A percentile compares a stretch with the other conserved stretches of the same genome.
These are phyloP conservation scores for Diophrys sp. DNA, from an alignment of 73 alveolate genomes.

Conservation along the genomic window DNA sequence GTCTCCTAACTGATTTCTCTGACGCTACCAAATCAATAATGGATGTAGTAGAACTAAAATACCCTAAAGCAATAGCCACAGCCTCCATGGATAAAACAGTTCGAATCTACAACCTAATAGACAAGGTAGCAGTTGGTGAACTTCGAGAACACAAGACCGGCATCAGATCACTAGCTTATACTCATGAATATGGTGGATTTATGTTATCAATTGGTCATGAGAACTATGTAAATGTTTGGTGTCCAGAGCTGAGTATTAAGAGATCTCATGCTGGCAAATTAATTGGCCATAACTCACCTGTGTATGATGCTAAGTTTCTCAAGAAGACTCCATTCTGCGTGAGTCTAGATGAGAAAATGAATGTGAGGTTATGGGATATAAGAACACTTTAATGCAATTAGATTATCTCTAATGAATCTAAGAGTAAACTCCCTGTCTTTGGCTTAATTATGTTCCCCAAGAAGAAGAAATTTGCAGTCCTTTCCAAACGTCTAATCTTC, in stretches of 20 bases:
- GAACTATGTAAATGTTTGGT: slow-evolving; percentile 80
- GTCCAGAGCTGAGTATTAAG: slow-evolving; percentile 72
- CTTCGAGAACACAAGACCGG: slow-evolving; percentile 81
- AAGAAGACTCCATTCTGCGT: slow-evolving; percentile 73
- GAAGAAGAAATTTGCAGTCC: slow-evolving; percentile 48
- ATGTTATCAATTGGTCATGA: slow-evolving; percentile 91
- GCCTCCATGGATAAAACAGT: slow-evolving; percentile 85
- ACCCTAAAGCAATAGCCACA: slow-evolving; percentile 80
- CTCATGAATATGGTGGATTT: slow-evolving; percentile 83
- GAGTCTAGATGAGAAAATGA: slow-evolving; percentile 79
- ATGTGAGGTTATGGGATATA: slow-evolving; percentile 86
- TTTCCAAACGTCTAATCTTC: slow-evolving; percentile 44
- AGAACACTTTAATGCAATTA: slow-evolving; percentile 61
- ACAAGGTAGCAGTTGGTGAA: slow-evolving; percentile 65
- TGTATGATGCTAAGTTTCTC: slow-evolving; percentile 72
- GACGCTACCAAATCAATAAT: no score
- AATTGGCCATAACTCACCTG: slow-evolving; percentile 87
- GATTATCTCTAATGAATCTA: slow-evolving; percentile 58
- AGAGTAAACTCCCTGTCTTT: slow-evolving; percentile 26
- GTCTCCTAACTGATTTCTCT: background rate
- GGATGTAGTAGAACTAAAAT: slow-evolving; percentile 76
- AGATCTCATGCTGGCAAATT: slow-evolving; percentile 77
- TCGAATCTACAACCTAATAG: slow-evolving; percentile 73
- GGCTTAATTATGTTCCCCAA: slow-evolving; percentile 44
- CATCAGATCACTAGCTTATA: slow-evolving; percentile 78